Evolutionary conservation across 2,329 filamentous ascomycete genomes (phyloP).

Genomic region (Boeremia lycopersici): DNA sequence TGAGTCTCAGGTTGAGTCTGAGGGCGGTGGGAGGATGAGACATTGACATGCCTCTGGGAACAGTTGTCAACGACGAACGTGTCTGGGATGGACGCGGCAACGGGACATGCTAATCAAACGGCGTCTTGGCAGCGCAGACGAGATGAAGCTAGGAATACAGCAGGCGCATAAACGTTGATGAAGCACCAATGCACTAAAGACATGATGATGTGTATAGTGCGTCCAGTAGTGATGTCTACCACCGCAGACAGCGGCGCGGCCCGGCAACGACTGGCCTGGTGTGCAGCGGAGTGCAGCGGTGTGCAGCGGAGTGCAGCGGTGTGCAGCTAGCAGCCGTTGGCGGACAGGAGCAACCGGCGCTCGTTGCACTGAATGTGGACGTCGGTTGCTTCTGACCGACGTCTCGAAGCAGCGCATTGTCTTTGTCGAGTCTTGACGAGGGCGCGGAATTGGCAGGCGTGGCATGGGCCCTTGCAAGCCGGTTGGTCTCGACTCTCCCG

Average conservation of each 20-base stretch:
- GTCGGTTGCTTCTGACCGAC: background rate
- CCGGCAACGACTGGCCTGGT: constrained; percentile 3
- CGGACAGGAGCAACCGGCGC: background rate
- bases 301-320: background rate
- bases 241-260: constrained; percentile 24
- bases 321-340: constrained; percentile 15
- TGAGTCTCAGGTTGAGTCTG: background rate
- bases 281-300: background rate
- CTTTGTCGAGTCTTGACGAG: background rate
- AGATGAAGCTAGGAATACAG: background rate
- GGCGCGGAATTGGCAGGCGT: background rate
- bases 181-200: background rate
- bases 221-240: background rate
- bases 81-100: background rate
- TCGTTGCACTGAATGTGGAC: background rate
- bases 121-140: constrained; percentile 2
- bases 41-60: background rate
- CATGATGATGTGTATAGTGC: background rate
- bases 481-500: constrained; percentile 1
- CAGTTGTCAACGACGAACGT: background rate
- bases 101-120: background rate
- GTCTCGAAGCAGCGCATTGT: constrained; percentile 11
- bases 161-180: constrained; percentile 8
- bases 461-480: constrained; percentile 4
- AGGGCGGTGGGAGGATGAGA: background rate